A percentile compares a stretch with the other conserved stretches of the same genome.
Evolutionary conservation across 2,329 filamentous ascomycete genomes (phyloP).

Genomic region (Xylaria sp.): DNA sequence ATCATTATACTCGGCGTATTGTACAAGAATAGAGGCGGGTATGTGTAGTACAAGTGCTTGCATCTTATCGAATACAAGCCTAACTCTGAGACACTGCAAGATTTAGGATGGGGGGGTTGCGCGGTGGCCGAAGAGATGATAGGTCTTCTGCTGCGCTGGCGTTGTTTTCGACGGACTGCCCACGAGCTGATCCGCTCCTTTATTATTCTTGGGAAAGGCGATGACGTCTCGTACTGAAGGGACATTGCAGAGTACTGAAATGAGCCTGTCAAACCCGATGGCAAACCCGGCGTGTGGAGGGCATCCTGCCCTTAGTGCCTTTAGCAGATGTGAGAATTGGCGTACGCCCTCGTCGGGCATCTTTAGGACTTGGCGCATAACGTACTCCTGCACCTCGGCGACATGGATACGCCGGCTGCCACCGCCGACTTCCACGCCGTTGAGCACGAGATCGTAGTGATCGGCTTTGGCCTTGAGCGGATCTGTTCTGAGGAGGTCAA

Average conservation of each 20-base stretch:
- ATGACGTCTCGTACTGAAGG: slow-evolving; percentile 91
- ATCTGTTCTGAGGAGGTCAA: slow-evolving; percentile 77
- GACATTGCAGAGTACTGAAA: slow-evolving; percentile 81
- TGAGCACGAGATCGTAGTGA: slow-evolving; percentile 96
- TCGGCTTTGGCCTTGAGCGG: slow-evolving; percentile 81
- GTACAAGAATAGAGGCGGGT: neutral
- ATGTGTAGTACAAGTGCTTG: slow-evolving; percentile 12
- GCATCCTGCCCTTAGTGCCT: slow-evolving; percentile 85
- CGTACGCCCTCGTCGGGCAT: slow-evolving; percentile 78
- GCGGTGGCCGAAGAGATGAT: slow-evolving; percentile 39
- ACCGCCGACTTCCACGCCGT: slow-evolving; percentile 93
- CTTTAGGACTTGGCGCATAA: slow-evolving; percentile 85
- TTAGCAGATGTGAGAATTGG: slow-evolving; percentile 86
- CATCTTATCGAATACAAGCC: slow-evolving; percentile 1
- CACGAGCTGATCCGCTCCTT: slow-evolving; percentile 86
- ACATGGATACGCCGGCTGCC: slow-evolving; percentile 93
- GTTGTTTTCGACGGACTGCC: slow-evolving; percentile 68
- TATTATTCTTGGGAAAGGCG: slow-evolving; percentile 94
- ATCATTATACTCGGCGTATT: neutral
- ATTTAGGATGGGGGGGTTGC: neutral
- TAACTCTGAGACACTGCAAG: too few species aligned
- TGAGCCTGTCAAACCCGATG: slow-evolving; percentile 87
- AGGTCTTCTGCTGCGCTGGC: slow-evolving; percentile 41
- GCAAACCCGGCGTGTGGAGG: slow-evolving; percentile 96
- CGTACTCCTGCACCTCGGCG: slow-evolving; percentile 81